Evolutionary conservation across 129 eudicot species (phyloP), one percentile per base, ranked within the genome.

Genomic region (Silybum marianum): DNA sequence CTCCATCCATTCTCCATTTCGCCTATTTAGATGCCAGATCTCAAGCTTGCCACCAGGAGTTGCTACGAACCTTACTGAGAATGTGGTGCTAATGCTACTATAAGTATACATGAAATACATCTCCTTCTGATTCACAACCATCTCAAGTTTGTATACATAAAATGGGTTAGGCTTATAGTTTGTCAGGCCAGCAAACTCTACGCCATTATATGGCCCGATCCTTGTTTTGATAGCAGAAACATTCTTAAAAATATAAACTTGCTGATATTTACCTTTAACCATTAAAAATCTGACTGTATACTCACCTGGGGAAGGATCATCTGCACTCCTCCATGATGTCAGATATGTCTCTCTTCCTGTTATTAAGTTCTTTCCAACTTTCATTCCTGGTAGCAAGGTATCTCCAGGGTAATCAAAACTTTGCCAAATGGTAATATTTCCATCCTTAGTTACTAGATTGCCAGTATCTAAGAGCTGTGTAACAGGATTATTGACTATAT

Each of bases 381-480:
- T 78, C 75, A 69, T 42, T 46, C 75, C 82, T 26, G 32, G 9
- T 68, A 78, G 36, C 36, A 32, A 38, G 42, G 42, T 38, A 38
- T 38, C 42, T 38, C 42, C 42, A 38, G 42, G 42, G 42, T 38
- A 38, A 38, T 38, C 42, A 38, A 38, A 38, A 7, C 42, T 38
- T 38, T 38, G 42, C 42, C 42, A 38, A 0, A 81, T 38, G 42
- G 7, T 32, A 8, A 38, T 38, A 42, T 39, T 73, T 1, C 12
- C 65, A 8, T 76, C 78, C 24, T 23, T 68, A 28, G 82, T 40
- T 7, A 77, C 86, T 14, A 86, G 77, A 86, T 86, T 86, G 3
- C 86, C 89, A 2, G 72, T 10, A 48, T 82, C 86, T n/a, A 77
- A 23, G 38, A 86, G 86, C 34, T 82, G 83, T 12, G 78, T 51